Conservation (phyloP, 192 early-diverging fungal species). For the Entomortierella parvispora region DNA sequence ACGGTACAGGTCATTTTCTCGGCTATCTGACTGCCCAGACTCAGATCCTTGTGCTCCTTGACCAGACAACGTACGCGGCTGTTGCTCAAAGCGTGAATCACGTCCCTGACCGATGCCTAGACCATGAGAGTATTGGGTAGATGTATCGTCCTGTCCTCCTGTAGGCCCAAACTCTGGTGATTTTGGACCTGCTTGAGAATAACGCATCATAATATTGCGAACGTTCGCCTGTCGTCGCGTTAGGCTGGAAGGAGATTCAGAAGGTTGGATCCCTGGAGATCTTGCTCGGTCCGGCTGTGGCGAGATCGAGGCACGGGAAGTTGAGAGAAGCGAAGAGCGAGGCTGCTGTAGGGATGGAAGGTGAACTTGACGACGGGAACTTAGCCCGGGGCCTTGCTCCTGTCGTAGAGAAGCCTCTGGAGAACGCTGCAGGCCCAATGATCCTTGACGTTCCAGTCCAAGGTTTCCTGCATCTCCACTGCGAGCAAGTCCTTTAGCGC, state of each 20-base stretch:
- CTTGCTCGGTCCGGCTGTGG: not conserved
- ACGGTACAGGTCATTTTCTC: not conserved
- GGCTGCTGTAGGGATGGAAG: not conserved
- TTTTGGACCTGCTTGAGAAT: constrained; percentile 15
- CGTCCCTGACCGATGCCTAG: not conserved
- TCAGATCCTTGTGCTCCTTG: not conserved
- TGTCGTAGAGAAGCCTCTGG: constrained; percentile 19
- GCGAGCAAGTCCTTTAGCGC: not conserved
- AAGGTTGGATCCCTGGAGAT: not conserved
- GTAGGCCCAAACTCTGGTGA: constrained; percentile 12
- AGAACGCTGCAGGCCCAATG: too few species aligned
- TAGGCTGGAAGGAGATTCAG: not conserved
- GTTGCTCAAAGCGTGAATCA: not conserved
- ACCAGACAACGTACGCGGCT: not conserved
- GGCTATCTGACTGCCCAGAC: not conserved
- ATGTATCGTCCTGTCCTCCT: constrained; percentile 3
- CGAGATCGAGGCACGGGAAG: not conserved
- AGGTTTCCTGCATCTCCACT: too few species aligned
- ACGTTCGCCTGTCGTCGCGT: constrained; percentile 27
- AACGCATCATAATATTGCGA: constrained; percentile 30
- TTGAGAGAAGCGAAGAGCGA: not conserved
- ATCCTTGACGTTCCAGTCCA: too few species aligned
- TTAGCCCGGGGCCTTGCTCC: not conserved
- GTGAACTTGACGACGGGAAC: constrained; percentile 7
- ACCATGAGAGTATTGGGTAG: not conserved